Evolutionary conservation across 2,329 filamentous ascomycete species (phyloP).

Genomic region (Parafenestella ontariensis): DNA sequence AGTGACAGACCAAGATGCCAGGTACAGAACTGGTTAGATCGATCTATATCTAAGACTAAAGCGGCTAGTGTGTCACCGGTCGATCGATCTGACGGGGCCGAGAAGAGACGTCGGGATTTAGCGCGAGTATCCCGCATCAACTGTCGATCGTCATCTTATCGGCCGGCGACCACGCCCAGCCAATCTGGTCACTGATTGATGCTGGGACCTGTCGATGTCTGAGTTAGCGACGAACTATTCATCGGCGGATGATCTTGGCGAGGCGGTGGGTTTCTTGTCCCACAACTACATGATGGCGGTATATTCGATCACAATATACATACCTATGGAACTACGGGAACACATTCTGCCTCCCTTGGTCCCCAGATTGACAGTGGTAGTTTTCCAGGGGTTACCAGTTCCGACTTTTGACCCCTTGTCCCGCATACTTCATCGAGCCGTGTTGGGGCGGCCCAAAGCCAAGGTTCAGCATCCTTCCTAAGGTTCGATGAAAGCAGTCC

Average conservation of each 20-base stretch:
- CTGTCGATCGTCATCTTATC: conserved; percentile 5
- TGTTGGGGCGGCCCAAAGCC: too few relatives aligned
- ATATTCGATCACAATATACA: too few relatives aligned
- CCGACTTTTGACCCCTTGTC: too few relatives aligned
- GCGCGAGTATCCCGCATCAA: neutral
- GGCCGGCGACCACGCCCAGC: conserved; percentile 1
- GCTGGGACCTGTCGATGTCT: too few relatives aligned
- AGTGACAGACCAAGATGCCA: neutral
- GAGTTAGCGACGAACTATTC: neutral
- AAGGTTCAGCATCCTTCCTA: too few relatives aligned
- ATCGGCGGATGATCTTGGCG: neutral
- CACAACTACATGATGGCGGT: too few relatives aligned
- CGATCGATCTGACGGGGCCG: neutral
- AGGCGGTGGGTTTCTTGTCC: neutral
- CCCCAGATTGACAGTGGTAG: too few relatives aligned
- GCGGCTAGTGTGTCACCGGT: neutral
- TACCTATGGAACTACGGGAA: too few relatives aligned
- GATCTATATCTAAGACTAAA: neutral
- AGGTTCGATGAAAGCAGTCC: too few relatives aligned
- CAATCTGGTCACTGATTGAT: neutral
- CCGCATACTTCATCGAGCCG: too few relatives aligned
- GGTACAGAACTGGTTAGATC: neutral
- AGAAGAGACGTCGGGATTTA: neutral
- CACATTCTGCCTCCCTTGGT: too few relatives aligned
- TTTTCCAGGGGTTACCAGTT: too few relatives aligned